These are phyloP conservation scores for Acacia melanoxylon DNA, from an alignment of 306 rosid genomes.

Conservation along the genomic window DNA sequence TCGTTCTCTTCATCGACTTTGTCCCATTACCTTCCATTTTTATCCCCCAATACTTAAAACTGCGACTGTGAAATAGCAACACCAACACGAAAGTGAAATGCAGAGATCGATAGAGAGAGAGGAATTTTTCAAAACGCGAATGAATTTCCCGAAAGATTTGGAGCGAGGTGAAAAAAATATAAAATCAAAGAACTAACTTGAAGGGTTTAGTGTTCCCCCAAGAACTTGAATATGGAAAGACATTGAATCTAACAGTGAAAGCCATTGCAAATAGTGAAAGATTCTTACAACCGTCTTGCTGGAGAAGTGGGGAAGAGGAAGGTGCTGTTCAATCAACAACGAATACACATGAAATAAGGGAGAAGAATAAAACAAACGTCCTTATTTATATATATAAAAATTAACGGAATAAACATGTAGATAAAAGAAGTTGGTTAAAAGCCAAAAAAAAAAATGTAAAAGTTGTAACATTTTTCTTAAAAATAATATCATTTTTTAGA, in stretches of 20 bases:
- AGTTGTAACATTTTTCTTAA: too few relatives aligned
- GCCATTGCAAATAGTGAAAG: not conserved
- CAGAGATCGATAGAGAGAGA: not conserved
- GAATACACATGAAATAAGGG: too few relatives aligned
- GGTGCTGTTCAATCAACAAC: not conserved
- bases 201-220: conserved; percentile 6
- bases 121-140: not conserved
- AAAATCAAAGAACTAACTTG: not conserved
- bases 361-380: too few relatives aligned
- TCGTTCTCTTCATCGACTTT: conserved; percentile 41
- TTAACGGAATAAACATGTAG: too few relatives aligned
- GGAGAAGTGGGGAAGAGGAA: not conserved
- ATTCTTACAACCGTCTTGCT: not conserved
- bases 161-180: not conserved
- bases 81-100: too few relatives aligned
- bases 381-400: too few relatives aligned
- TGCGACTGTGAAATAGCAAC: not conserved
- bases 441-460: too few relatives aligned
- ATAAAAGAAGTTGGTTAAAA: too few relatives aligned
- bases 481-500: too few relatives aligned
- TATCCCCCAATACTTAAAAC: conserved; percentile 5
- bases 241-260: not conserved
- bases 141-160: not conserved
- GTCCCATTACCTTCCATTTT: conserved; percentile 44
- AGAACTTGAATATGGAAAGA: not conserved